Percentiles rank a stretch among this genome's conserved stretches.
phyloP scores from a whole-genome alignment of 2,329 filamentous ascomycete species.

The Drechslerella coelobrocha region DNA sequence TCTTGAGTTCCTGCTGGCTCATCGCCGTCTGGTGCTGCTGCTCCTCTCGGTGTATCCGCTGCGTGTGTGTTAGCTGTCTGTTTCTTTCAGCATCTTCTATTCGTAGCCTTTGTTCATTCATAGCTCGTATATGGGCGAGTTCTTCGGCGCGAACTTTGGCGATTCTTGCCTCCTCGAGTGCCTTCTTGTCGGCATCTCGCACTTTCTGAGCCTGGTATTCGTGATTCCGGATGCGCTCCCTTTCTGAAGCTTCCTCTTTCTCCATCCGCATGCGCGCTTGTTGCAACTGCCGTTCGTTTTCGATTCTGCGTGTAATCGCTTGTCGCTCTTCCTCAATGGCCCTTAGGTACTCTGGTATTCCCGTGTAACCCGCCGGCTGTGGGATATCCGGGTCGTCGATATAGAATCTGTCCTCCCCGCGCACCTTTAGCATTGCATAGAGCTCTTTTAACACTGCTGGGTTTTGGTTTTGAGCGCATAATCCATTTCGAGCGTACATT shows the following conservation, averaged over 20 bases:
- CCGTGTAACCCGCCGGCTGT: conserved; percentile 30
- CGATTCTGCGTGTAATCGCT: conserved; percentile 30
- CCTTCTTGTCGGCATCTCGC: conserved; percentile 30
- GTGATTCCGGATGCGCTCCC: conserved; percentile 30
- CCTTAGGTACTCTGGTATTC: conserved; percentile 36
- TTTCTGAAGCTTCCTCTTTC: conserved; percentile 30
- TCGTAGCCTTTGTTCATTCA: conserved; percentile 23
- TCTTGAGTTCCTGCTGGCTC: conserved; percentile 41
- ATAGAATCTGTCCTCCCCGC: conserved; percentile 33
- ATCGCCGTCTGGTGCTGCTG: conserved; percentile 33
- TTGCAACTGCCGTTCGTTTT: conserved; percentile 31
- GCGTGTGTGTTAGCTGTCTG: conserved; percentile 23
- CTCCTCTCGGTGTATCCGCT: conserved; percentile 37
- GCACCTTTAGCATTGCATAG: conserved; percentile 20
- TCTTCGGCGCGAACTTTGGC: conserved; percentile 25
- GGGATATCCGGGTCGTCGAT: conserved; percentile 39
- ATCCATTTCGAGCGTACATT: conserved; percentile 37
- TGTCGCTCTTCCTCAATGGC: conserved; percentile 44
- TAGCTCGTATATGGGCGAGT: conserved; percentile 21
- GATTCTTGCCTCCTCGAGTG: conserved; percentile 19
- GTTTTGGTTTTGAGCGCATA: conserved; percentile 36
- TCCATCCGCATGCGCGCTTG: conserved; percentile 35
- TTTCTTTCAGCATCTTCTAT: conserved; percentile 27
- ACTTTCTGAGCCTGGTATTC: conserved; percentile 44
- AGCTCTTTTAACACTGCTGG: conserved; percentile 38